These are phyloP conservation scores for Lepidium didymum DNA, from an alignment of 345 rosid species.

Conservation along the genomic window DNA sequence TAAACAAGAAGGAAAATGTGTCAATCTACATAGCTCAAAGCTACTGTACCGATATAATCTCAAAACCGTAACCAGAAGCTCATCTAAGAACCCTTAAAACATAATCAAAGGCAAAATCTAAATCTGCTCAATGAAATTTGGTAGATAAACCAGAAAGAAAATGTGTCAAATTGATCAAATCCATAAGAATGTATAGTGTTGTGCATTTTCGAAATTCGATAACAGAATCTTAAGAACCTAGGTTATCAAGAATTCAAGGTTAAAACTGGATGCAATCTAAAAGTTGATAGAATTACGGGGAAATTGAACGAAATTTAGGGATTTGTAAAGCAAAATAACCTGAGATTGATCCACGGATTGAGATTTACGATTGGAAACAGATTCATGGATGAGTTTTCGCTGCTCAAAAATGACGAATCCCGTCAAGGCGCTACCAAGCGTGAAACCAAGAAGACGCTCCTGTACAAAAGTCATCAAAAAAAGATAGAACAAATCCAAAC, in stretches of 20 bases:
- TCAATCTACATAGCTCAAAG: too few relatives aligned
- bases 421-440: slow-evolving; percentile 53
- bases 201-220: neutral
- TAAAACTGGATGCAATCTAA: neutral
- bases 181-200: neutral
- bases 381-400: slow-evolving; percentile 54
- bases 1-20: too few relatives aligned
- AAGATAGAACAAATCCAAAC: neutral
- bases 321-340: slow-evolving; percentile 35
- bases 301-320: slow-evolving; percentile 19
- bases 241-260: neutral
- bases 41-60: too few relatives aligned
- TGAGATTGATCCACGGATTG: slow-evolving; percentile 29
- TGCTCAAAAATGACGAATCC: slow-evolving; percentile 61
- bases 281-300: neutral
- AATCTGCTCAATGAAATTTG: too few relatives aligned
- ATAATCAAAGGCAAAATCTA: too few relatives aligned
- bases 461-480: neutral
- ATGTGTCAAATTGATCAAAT: neutral
- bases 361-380: slow-evolving; percentile 38
- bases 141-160: neutral
- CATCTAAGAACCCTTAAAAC: too few relatives aligned
- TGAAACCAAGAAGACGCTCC: slow-evolving; percentile 66
- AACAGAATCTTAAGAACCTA: neutral
- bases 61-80: too few relatives aligned